Percentiles rank a stretch among this genome's conserved stretches.
phyloP scores from a whole-genome alignment of 192 early-diverging fungal genomes.

The Dispira simplex region DNA sequence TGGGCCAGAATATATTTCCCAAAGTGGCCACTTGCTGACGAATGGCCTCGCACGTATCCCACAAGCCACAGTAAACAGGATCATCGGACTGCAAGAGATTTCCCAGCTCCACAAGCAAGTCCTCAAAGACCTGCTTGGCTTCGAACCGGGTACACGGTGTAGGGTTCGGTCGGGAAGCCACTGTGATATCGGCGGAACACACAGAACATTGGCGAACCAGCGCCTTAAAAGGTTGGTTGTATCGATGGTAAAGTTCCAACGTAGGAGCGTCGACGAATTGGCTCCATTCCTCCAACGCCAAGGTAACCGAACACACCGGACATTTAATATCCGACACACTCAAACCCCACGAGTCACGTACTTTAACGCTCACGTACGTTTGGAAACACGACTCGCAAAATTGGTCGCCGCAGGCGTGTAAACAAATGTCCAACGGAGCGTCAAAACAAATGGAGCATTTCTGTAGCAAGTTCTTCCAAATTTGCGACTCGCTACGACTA shows the following conservation, averaged over 20 bases:
- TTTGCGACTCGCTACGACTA: no score
- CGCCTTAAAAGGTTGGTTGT: neutral
- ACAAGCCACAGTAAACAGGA: no score
- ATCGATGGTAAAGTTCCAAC: neutral
- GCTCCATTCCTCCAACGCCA: neutral
- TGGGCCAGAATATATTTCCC: no score
- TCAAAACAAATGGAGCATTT: slow-evolving; percentile 1
- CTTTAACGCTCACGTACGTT: neutral
- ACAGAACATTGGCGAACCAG: neutral
- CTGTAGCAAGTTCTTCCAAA: neutral
- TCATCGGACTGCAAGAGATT: no score
- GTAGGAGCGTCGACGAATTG: neutral
- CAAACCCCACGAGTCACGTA: neutral
- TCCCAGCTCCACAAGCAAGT: no score
- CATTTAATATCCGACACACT: neutral
- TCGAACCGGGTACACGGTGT: no score
- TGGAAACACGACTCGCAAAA: neutral
- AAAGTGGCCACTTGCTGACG: no score
- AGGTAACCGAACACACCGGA: neutral
- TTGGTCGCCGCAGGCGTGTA: neutral
- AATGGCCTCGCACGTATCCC: no score
- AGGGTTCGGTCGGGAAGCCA: no score
- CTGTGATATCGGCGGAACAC: neutral
- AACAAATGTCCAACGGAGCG: slow-evolving; percentile 1
- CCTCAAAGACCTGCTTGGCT: no score